Evolutionary conservation across 441 rosid species (phyloP), one percentile per base, ranked within the genome.

Genomic region (California macrophylla): DNA sequence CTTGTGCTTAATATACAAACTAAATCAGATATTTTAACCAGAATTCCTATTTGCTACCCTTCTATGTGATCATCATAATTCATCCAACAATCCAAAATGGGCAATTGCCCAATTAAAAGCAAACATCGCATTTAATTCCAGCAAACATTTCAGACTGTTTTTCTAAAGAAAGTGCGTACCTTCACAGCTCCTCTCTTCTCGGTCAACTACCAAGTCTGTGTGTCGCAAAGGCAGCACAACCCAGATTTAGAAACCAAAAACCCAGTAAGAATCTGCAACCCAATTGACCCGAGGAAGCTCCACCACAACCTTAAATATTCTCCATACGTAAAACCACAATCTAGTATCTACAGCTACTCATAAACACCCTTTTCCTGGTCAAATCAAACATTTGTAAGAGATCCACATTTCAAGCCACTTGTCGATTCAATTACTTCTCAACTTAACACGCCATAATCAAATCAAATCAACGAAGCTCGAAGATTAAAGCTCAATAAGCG

Each of bases 141-240:
- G 26, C 20, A 65, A 20, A 28, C 47, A 20, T 52, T 52, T n/a
- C 25, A 52, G 54, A 45, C n/a, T n/a, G n/a, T n/a, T n/a, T 13
- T 45, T 16, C 18, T 45, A 42, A 26, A 71, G 66, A 60, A 56
- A 56, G 29, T 24, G 10, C 29, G 63, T 75, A 77, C 82, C 83
- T 71, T 69, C 28, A 73, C 40, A 75, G 75, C 64, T 64, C 77
- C 54, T 72, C 58, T 40, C 69, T 73, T 69, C 54, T 18, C 69
- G 74, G 83, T 77, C 80, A 76, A 79, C 75, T 71, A 47, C 54
- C 21, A 74, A 71, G 74, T 71, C 25, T 66, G 69, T 65, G 72
- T 76, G 25, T 70, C 67, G 26, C 64, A 34, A 66, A 69, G 29
- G 42, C 26, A 68, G 67, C 77, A 63, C 60, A 69, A 67, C 70